phyloP scores from a whole-genome alignment of 805 yeast species.

The Saturnispora mendoncae region DNA sequence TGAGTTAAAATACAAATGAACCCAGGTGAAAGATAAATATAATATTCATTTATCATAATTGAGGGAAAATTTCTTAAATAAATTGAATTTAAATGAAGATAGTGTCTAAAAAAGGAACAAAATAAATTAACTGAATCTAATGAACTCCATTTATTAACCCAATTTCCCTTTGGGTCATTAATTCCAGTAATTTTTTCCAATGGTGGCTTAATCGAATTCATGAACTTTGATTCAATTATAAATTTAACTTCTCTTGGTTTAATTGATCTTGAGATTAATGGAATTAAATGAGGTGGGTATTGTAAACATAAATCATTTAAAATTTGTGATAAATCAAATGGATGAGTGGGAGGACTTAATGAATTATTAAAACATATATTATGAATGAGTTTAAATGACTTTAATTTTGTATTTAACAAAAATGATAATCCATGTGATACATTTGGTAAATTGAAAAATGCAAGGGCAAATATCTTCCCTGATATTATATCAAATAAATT shows the following conservation, averaged over 20 bases:
- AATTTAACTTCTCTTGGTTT: slow-evolving; percentile 22
- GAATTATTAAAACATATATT: slow-evolving; percentile 17
- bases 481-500: slow-evolving; percentile 54
- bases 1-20: slow-evolving; percentile 38
- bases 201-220: slow-evolving; percentile 35
- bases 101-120: slow-evolving; percentile 54
- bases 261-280: slow-evolving; percentile 17
- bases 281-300: slow-evolving; percentile 22
- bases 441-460: slow-evolving; percentile 45
- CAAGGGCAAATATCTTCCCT: slow-evolving; percentile 63
- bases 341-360: slow-evolving; percentile 7
- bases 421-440: slow-evolving; percentile 51
- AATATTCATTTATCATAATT: slow-evolving; percentile 11
- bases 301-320: slow-evolving; percentile 11
- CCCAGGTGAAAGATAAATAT: slow-evolving; percentile 34
- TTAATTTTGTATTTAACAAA: slow-evolving; percentile 45
- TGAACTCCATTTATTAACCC: slow-evolving; percentile 56
- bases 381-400: slow-evolving; percentile 29
- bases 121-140: slow-evolving; percentile 47
- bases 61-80: slow-evolving; percentile 16
- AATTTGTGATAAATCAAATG: slow-evolving; percentile 2
- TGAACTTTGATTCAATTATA: slow-evolving; percentile 24
- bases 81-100: slow-evolving; percentile 29
- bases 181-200: slow-evolving; percentile 34
- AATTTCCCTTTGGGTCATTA: slow-evolving; percentile 47